Conservation (phyloP, 495 filamentous ascomycete genomes). For the Hypoxylon cercidicola region DNA sequence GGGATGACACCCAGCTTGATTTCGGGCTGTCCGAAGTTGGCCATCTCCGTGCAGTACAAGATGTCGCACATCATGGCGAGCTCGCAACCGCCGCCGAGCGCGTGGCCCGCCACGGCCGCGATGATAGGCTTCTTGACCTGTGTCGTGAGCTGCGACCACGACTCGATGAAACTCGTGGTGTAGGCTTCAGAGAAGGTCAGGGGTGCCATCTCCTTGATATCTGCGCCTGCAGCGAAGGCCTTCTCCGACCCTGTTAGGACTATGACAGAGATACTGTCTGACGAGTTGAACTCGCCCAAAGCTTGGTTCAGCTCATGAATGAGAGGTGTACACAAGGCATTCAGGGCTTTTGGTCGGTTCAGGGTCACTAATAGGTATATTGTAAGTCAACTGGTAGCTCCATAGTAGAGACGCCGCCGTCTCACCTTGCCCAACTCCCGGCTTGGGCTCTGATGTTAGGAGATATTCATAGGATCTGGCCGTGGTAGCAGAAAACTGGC, state of each 20-base stretch:
- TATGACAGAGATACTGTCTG: slow-evolving; percentile 76
- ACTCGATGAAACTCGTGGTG: slow-evolving; percentile 87
- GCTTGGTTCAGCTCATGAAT: slow-evolving; percentile 90
- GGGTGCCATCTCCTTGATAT: slow-evolving; percentile 98
- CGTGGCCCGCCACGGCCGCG: slow-evolving; percentile 92
- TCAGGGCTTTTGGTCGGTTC: slow-evolving; percentile 93
- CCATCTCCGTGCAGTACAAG: slow-evolving; percentile 82
- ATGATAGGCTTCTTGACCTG: slow-evolving; percentile 90
- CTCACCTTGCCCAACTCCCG: slow-evolving; percentile 88
- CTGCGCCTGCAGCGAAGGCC: slow-evolving; percentile 95
- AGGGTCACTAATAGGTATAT: slow-evolving; percentile 75
- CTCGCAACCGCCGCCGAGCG: slow-evolving; percentile 94
- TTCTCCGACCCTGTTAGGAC: slow-evolving; percentile 87
- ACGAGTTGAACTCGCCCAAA: slow-evolving; percentile 74
- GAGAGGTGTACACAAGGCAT: slow-evolving; percentile 88
- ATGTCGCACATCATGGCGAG: slow-evolving; percentile 98
- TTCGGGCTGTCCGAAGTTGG: slow-evolving; percentile 95
- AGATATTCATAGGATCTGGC: slow-evolving; percentile 78
- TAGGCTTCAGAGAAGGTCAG: slow-evolving; percentile 88
- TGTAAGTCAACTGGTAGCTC: slow-evolving; percentile 25
- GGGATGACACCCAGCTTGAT: slow-evolving; percentile 94
- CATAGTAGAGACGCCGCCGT: background rate
- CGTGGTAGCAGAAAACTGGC: slow-evolving; percentile 67
- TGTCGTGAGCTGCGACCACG: slow-evolving; percentile 86
- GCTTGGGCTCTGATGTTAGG: slow-evolving; percentile 80